Evolutionary conservation across 2,329 filamentous ascomycete genomes (phyloP), one percentile per base, ranked within the genome.

Genomic region (Fusarium tanahbumbuense): DNA sequence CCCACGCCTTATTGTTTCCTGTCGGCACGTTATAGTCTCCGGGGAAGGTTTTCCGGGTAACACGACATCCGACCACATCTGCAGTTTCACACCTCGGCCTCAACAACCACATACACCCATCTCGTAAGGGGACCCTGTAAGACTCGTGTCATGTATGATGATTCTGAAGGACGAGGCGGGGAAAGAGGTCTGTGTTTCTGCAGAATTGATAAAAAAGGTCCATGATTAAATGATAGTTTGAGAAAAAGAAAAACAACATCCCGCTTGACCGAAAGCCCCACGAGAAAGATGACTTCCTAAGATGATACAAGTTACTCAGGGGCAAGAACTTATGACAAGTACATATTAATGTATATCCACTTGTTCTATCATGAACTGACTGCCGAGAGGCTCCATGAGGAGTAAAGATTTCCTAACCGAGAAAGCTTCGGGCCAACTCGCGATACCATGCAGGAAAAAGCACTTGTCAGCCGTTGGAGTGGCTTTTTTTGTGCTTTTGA

Each of bases 141-240:
- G n/a, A 18, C 10, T 27, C 18, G 16, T 13, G n/a, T 27, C 13
- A 20, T 13, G n/a, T 15, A 41, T 5, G 27, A 12, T 9, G 4
- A 27, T 22, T 11, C 13, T 16, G 12, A 13, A 18, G 8, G 32
- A 27, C 16, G 34, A 52, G 23, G 32, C 34, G 49, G 49, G n/a
- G n/a, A 20, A 18, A 16, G n/a, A 41, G 49, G 49, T 58, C 54
- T 64, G 56, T 67, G 44, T 54, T 52, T 60, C 41, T 42, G 28
- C 30, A 65, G 45, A 32, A 27, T 49, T 54, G 23, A 37, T n/a
- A 9, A 44, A 37, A 18, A 48, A 27, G 20, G 20, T 37, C 15
- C 23, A 42, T 30, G 34, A 34, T 22, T 49, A 12, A 37, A 10
- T 41, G 23, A 27, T 53, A 53, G 47, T 27, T 28, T 18, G 49